Percentiles rank a stretch among this genome's conserved stretches.
phyloP scores from a whole-genome alignment of 345 rosid genomes.

The Trapa bicornis region DNA sequence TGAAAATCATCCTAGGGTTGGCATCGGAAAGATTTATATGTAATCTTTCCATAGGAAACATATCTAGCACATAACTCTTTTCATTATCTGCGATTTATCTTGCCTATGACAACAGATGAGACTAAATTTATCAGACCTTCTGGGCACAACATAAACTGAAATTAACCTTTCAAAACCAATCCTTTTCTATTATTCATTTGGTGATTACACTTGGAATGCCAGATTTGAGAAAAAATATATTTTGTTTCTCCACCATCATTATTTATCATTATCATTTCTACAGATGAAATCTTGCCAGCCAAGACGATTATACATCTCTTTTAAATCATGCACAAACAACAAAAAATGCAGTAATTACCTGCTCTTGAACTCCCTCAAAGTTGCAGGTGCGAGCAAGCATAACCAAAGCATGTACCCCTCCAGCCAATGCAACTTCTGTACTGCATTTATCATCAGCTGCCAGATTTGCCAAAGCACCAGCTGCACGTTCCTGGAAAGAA shows the following conservation, averaged over 20 bases:
- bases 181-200: not conserved
- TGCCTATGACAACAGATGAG: not conserved
- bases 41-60: not conserved
- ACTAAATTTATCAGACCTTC: not conserved
- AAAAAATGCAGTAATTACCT: constrained; percentile 25
- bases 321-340: not conserved
- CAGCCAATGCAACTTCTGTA: constrained; percentile 58
- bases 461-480: constrained; percentile 80
- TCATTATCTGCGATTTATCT: not conserved
- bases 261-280: not conserved
- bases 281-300: not conserved
- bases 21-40: not conserved
- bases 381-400: constrained; percentile 79
- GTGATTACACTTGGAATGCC: not conserved
- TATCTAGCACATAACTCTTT: not conserved
- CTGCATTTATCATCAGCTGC: constrained; percentile 86
- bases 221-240: not conserved
- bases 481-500: constrained; percentile 61
- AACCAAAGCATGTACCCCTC: constrained; percentile 71
- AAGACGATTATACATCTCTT: not conserved
- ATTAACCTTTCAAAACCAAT: not conserved
- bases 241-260: not conserved
- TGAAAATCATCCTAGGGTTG: not conserved
- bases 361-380: constrained; percentile 75
- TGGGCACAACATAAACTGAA: not conserved